Percentiles rank a stretch among this genome's conserved stretches.
Conservation (phyloP, 2,329 filamentous ascomycete species). For the Fusarium chlamydosporum region DNA sequence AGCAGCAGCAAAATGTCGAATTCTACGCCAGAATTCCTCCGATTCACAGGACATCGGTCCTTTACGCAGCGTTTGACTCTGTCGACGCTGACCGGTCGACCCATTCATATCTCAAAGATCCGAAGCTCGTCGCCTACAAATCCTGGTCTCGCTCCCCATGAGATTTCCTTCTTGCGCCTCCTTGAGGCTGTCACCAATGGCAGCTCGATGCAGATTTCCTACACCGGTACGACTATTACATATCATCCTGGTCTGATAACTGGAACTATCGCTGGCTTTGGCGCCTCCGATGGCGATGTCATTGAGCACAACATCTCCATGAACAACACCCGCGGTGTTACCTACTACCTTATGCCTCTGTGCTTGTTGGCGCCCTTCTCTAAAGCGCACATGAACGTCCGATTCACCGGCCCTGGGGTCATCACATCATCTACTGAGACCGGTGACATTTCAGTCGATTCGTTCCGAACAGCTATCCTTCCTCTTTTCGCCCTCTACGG, state of each 20-base stretch:
- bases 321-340: constrained; percentile 83
- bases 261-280: constrained; percentile 81
- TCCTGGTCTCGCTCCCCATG: constrained; percentile 90
- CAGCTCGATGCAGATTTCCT: constrained; percentile 93
- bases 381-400: constrained; percentile 90
- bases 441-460: constrained; percentile 92
- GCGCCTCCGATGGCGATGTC: constrained; percentile 78
- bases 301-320: constrained; percentile 85
- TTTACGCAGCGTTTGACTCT: constrained; percentile 89
- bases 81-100: constrained; percentile 89
- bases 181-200: constrained; percentile 97
- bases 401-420: constrained; percentile 90
- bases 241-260: constrained; percentile 95
- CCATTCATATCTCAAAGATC: constrained; percentile 94
- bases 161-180: constrained; percentile 95
- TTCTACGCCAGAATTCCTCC: constrained; percentile 69
- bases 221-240: constrained; percentile 92
- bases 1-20: constrained; percentile 58
- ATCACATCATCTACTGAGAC: constrained; percentile 88
- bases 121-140: constrained; percentile 86
- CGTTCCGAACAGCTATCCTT: constrained; percentile 91
- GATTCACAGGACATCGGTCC: constrained; percentile 86
- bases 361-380: constrained; percentile 94
- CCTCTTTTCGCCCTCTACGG: constrained; percentile 93
- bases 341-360: constrained; percentile 91